phyloP scores from a whole-genome alignment of 2,329 filamentous ascomycete genomes.

The Fusarium lateritium region DNA sequence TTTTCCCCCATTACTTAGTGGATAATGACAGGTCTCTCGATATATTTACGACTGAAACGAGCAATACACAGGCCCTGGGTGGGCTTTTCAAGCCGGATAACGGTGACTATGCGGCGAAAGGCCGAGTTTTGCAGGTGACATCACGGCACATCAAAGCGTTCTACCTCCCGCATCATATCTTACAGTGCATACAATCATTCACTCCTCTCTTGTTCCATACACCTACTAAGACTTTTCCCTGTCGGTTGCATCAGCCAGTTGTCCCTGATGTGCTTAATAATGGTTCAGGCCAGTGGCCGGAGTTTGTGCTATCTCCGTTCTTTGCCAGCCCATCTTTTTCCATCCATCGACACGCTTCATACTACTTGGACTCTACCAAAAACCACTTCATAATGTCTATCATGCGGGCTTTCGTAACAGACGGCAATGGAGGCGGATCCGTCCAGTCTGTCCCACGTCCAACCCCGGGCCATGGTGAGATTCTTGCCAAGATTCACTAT shows the following conservation, averaged over 20 bases:
- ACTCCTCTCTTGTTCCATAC: no score
- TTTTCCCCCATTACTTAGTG: no score
- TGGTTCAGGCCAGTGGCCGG: background rate
- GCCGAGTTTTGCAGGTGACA: no score
- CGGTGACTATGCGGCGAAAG: no score
- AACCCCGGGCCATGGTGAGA: background rate
- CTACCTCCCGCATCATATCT: no score
- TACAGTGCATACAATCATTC: no score
- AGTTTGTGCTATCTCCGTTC: background rate
- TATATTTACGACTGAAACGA: no score
- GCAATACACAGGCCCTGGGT: no score
- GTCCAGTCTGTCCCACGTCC: background rate
- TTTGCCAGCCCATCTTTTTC: background rate
- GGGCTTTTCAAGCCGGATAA: no score
- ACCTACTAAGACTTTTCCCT: background rate
- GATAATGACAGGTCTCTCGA: no score
- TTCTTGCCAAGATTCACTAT: conserved; percentile 16
- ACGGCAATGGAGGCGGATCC: conserved; percentile 1
- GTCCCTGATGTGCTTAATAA: background rate
- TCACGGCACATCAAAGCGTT: no score
- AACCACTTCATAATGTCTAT: background rate
- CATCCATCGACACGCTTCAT: background rate
- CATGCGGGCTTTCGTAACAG: conserved; percentile 20
- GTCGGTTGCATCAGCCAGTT: background rate
- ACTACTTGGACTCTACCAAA: background rate